Percentiles rank a stretch among this genome's conserved stretches.
Evolutionary conservation across 306 rosid species (phyloP).

Genomic region (Rosa persica): DNA sequence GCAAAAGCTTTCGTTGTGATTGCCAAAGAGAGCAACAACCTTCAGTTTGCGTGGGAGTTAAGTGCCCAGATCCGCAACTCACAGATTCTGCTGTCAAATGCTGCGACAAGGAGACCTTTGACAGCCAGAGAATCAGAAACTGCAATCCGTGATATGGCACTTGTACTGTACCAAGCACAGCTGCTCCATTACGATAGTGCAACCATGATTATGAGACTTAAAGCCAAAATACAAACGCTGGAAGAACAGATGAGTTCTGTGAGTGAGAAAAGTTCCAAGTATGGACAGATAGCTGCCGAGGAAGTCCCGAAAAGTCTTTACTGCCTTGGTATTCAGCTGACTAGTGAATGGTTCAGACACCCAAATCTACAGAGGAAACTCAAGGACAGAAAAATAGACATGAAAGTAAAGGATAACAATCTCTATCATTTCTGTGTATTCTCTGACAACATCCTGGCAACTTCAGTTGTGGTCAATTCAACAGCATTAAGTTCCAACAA

Average conservation of each 20-base stretch:
- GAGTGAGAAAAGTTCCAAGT: slow-evolving; percentile 81
- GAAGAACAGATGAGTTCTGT: slow-evolving; percentile 80
- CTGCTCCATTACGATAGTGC: slow-evolving; percentile 91
- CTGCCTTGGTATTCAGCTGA: slow-evolving; percentile 83
- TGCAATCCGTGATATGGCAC: slow-evolving; percentile 72
- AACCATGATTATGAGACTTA: slow-evolving; percentile 85
- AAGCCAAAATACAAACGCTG: slow-evolving; percentile 76
- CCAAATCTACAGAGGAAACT: slow-evolving; percentile 49
- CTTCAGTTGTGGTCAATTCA: slow-evolving; percentile 88
- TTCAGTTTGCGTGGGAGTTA: slow-evolving; percentile 92
- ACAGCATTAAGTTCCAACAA: slow-evolving; percentile 63
- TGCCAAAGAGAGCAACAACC: slow-evolving; percentile 83
- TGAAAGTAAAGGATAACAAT: slow-evolving; percentile 65
- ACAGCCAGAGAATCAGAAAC: slow-evolving; percentile 60
- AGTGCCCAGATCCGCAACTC: slow-evolving; percentile 91
- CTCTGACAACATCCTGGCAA: slow-evolving; percentile 84
- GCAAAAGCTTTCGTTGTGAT: slow-evolving; percentile 90
- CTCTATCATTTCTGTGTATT: slow-evolving; percentile 78
- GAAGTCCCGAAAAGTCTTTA: slow-evolving; percentile 84
- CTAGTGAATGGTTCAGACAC: slow-evolving; percentile 73
- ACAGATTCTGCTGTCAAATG: slow-evolving; percentile 75
- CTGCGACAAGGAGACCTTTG: slow-evolving; percentile 78
- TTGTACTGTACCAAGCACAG: slow-evolving; percentile 77
- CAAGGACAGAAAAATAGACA: slow-evolving; percentile 51
- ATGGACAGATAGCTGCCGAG: slow-evolving; percentile 93